Base-by-base conservation (phyloP, 2,329 filamentous ascomycete genomes). In the Diaporthe nobilis region DNA sequence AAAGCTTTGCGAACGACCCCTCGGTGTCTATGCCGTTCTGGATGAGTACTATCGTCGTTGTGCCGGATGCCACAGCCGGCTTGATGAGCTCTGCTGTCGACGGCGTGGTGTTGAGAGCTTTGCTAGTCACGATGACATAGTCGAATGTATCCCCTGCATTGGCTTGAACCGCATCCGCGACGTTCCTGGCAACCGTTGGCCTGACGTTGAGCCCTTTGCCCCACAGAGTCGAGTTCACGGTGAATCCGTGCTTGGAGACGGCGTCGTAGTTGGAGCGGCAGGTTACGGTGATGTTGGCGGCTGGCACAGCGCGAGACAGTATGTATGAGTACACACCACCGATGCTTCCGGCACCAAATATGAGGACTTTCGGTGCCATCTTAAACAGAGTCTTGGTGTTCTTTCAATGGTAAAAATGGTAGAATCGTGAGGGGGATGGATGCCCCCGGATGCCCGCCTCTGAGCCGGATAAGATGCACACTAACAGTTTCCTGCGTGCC, bases 21-120 rank as follows among this genome's bases (percentile, higher is more conserved):
- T 94, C 92, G 25, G 94, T 91, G n/a, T 92, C 92, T 25, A 94
- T 86, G 31, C 92, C 92, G 81, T 94, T 94, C 82, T 94, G 92
- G 77, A 94, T 92, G 71, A 94, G 86, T 20, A 94, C 90, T 77
- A 94, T 90, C 61, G 88, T 88, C 12, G 65, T 68, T 1, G 91
- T 90, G 49, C 82, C 81, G 3, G 86, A 82, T 0, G 85, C 83
- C 22, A 94, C 89, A 4, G 94, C 85, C 0, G 91, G 90, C 53
- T 90, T 88, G 67, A 94, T 88, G 72, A 92, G 87, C 34, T 85
- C 86, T 2, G 91, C 90, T 80, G 93, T 92, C 80, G 91, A 90
- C 31, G 90, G 87, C 20, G 86, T 83, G 81, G 94, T 92, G 0
- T 92, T 92, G 13, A 94, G 86, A 0, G 92, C 92, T 82, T 94